Conservation (phyloP, 768 basidiomycete species). For the Astraeus odoratus region DNA sequence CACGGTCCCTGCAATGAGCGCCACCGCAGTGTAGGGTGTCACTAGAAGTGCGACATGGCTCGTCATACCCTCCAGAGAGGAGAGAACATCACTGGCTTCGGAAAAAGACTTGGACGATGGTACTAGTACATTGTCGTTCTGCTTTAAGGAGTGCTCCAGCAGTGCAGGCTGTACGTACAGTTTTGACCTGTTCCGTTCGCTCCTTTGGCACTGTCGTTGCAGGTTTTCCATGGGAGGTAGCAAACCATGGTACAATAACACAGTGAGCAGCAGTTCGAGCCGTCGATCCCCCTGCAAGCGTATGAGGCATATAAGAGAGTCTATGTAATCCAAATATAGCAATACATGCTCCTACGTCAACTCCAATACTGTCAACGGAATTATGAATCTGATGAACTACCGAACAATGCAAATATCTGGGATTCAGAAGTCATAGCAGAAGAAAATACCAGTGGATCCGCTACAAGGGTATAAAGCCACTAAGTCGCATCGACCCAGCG, state of each 20-base stretch:
- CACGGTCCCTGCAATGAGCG: neutral
- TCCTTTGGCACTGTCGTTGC: neutral
- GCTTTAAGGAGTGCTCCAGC: no score
- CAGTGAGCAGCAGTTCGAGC: no score
- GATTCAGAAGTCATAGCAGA: neutral
- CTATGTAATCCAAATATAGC: neutral
- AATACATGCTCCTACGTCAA: no score
- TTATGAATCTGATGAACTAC: no score
- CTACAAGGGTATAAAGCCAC: slow-evolving; percentile 18
- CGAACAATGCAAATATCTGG: neutral
- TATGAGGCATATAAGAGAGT: no score
- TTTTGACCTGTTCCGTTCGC: neutral
- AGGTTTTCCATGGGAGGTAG: neutral
- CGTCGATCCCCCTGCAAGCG: no score
- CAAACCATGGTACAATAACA: neutral
- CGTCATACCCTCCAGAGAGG: neutral
- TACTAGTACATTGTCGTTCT: no score
- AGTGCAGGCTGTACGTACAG: neutral
- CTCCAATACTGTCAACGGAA: no score
- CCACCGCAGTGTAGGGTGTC: neutral
- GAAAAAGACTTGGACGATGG: neutral
- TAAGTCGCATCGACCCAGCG: slow-evolving; percentile 6
- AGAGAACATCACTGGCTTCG: neutral
- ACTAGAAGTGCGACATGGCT: neutral
- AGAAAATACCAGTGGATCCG: neutral